These are phyloP conservation scores for Aureobasidium lini DNA, from an alignment of 2,329 filamentous ascomycete species.

Conservation along the genomic window DNA sequence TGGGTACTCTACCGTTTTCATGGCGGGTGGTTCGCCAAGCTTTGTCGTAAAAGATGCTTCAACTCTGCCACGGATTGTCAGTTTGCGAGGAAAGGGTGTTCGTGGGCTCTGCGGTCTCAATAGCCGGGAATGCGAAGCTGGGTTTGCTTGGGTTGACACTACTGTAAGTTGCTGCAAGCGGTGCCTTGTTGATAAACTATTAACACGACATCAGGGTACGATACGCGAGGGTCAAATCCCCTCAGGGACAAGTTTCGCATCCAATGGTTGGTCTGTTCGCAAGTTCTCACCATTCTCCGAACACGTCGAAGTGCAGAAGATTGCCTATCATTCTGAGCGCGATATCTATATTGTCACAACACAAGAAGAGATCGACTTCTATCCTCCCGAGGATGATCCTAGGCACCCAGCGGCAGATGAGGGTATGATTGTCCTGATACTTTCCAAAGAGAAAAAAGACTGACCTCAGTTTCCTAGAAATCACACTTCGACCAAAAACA, in stretches of 20 bases:
- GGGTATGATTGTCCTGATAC: conserved; percentile 32
- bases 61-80: conserved; percentile 57
- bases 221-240: conserved; percentile 69
- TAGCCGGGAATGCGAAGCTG: conserved; percentile 66
- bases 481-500: conserved; percentile 56
- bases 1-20: conserved; percentile 74
- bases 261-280: conserved; percentile 67
- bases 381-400: conserved; percentile 78
- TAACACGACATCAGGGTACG: conserved; percentile 45
- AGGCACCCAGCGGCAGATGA: conserved; percentile 75
- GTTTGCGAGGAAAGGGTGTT: conserved; percentile 60
- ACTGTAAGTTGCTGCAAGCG: conserved; percentile 29
- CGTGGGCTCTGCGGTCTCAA: conserved; percentile 69
- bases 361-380: conserved; percentile 61
- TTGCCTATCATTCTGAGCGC: conserved; percentile 70
- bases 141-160: conserved; percentile 74
- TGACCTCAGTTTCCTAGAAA: conserved; percentile 32
- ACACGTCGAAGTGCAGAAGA: conserved; percentile 58
- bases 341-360: conserved; percentile 72
- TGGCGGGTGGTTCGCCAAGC: conserved; percentile 70
- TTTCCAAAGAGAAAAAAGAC: not conserved
- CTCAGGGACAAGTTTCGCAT: conserved; percentile 57
- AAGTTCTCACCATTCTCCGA: conserved; percentile 55
- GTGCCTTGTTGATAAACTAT: conserved; percentile 15
- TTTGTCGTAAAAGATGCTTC: conserved; percentile 79